phyloP scores from a whole-genome alignment of 768 basidiomycete species.

The Guyanaporus albipodus region DNA sequence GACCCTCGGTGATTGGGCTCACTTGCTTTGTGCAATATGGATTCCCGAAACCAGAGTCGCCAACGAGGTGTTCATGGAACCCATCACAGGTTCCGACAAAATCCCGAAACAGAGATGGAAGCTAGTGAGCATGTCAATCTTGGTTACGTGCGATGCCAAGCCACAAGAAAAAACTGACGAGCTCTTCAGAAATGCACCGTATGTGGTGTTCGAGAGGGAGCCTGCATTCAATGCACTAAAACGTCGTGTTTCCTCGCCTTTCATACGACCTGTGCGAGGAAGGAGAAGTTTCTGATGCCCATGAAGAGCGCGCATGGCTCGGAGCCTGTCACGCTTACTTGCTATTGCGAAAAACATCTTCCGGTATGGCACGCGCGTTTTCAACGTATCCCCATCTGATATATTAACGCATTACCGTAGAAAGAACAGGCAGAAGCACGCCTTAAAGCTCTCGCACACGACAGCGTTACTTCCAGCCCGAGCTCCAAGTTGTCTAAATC shows the following conservation, averaged over 20 bases:
- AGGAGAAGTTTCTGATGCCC: slow-evolving; percentile 76
- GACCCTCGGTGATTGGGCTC: slow-evolving; percentile 87
- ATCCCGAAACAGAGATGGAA: slow-evolving; percentile 93
- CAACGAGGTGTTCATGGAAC: slow-evolving; percentile 98
- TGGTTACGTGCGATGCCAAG: not conserved
- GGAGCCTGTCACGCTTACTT: slow-evolving; percentile 68
- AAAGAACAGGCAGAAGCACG: slow-evolving; percentile 67
- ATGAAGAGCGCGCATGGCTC: slow-evolving; percentile 81
- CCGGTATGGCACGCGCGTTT: slow-evolving; percentile 53
- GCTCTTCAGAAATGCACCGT: slow-evolving; percentile 53
- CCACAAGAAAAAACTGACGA: slow-evolving; percentile 10
- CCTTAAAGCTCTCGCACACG: slow-evolving; percentile 48
- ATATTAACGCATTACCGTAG: slow-evolving; percentile 31
- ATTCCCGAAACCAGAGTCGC: slow-evolving; percentile 90
- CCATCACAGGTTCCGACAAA: slow-evolving; percentile 82
- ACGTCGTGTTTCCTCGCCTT: slow-evolving; percentile 89
- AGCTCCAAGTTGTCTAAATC: slow-evolving; percentile 60
- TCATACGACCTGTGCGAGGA: slow-evolving; percentile 90
- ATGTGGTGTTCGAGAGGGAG: slow-evolving; percentile 63
- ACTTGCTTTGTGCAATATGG: slow-evolving; percentile 96
- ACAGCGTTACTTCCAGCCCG: slow-evolving; percentile 37
- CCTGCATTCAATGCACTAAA: slow-evolving; percentile 95
- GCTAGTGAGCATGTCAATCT: slow-evolving; percentile 53
- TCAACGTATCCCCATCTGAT: not conserved
- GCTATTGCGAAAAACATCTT: slow-evolving; percentile 88